phyloP scores from a whole-genome alignment of 2,329 filamentous ascomycete species.

The Huntiella omanensis region DNA sequence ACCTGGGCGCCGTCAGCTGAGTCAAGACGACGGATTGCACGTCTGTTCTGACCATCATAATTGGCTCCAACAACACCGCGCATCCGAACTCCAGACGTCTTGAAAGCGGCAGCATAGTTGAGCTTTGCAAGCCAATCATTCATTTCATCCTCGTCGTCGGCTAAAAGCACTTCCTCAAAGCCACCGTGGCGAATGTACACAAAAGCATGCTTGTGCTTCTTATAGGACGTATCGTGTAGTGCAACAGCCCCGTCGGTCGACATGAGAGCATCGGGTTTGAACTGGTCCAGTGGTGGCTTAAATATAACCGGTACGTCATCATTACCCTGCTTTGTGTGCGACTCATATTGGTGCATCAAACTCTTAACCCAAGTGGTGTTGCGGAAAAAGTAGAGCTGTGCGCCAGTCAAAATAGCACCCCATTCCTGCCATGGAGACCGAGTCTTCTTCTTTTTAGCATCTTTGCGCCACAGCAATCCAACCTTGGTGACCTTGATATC shows the following conservation, averaged over 20 bases:
- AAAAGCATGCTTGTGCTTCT: slow-evolving; percentile 90
- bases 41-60: slow-evolving; percentile 63
- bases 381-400: slow-evolving; percentile 89
- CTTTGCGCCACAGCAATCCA: slow-evolving; percentile 85
- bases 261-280: slow-evolving; percentile 86
- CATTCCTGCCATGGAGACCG: slow-evolving; percentile 97
- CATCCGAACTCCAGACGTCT: slow-evolving; percentile 79
- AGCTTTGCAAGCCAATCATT: slow-evolving; percentile 94
- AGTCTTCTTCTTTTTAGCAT: slow-evolving; percentile 80
- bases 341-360: slow-evolving; percentile 73
- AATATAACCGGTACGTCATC: slow-evolving; percentile 67
- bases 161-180: slow-evolving; percentile 75
- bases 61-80: slow-evolving; percentile 68
- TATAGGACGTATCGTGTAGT: slow-evolving; percentile 69
- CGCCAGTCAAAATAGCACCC: slow-evolving; percentile 91
- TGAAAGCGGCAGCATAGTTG: slow-evolving; percentile 89
- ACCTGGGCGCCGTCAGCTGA: slow-evolving; percentile 38
- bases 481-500: slow-evolving; percentile 97
- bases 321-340: slow-evolving; percentile 59
- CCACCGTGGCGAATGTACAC: slow-evolving; percentile 74
- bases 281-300: slow-evolving; percentile 72
- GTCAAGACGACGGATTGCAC: slow-evolving; percentile 53
- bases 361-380: slow-evolving; percentile 86
- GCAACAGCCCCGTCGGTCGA: slow-evolving; percentile 88
- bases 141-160: slow-evolving; percentile 77